A percentile compares a stretch with the other conserved stretches of the same genome.
phyloP scores from a whole-genome alignment of 352 stramenopile species.

The Thalassiosira livingstoniorum region DNA sequence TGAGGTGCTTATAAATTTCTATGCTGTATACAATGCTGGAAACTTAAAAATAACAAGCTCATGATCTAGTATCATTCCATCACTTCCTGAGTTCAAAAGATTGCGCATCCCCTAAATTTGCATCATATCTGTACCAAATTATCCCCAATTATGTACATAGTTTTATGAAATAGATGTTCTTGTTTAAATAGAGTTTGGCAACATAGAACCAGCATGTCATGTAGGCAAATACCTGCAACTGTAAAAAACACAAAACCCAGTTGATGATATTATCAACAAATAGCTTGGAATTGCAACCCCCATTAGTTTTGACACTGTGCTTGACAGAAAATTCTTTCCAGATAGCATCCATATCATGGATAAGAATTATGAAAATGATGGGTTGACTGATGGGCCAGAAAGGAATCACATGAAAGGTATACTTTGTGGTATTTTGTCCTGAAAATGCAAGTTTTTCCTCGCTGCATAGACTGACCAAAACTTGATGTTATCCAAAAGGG shows the following conservation, averaged over 20 bases:
- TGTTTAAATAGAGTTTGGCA: too few species aligned
- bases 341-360: constrained; percentile 10
- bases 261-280: constrained; percentile 30
- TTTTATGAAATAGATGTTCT: too few species aligned
- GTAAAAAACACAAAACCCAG: not conserved
- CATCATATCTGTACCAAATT: too few species aligned
- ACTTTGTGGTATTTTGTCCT: constrained; percentile 13
- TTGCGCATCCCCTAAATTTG: too few species aligned
- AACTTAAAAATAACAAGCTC: too few species aligned
- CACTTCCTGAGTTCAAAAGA: too few species aligned
- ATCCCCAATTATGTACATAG: too few species aligned
- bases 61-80: too few species aligned
- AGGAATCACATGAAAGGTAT: constrained; percentile 18
- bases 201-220: constrained; percentile 13
- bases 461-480: not conserved
- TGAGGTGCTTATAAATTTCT: too few species aligned
- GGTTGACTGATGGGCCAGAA: constrained; percentile 29
- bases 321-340: constrained; percentile 10
- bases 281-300: constrained; percentile 5
- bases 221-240: constrained; percentile 13
- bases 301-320: constrained; percentile 7
- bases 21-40: too few species aligned
- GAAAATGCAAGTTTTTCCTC: constrained; percentile 29
- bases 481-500: constrained; percentile 26
- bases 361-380: constrained; percentile 29